Base-by-base conservation (phyloP, 306 rosid species). In the Quercus mongolica region DNA sequence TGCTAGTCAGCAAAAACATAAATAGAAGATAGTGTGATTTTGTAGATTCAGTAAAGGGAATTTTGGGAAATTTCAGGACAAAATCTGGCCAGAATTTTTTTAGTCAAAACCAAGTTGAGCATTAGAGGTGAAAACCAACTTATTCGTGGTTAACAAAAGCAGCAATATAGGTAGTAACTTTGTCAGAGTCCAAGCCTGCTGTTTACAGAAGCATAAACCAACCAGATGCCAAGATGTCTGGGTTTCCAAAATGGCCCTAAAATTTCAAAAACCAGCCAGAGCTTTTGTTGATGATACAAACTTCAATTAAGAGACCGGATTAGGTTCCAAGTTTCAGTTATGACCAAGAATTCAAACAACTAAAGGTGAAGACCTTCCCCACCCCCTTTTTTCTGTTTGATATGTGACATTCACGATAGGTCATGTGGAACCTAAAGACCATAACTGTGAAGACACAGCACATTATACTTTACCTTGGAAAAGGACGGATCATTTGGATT, bases 401-500 rank as follows among this genome's bases (percentile, higher is more conserved):
- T 7, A 41, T 8, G 46, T 41, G 46, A 31, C 19, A 33, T 55
- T 68, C 71, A 57, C 26, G 17, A 25, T 44, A 70, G 55, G 41
- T 74, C 31, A 46, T 59, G 38, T 28, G 44, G 71, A 78, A 73
- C 31, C 23, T n/a, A 44, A 41, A 63, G 33, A 74, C 5, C 4
- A 31, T 38, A 75, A 6, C 65, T 21, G 56, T 46, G 63, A 8
- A 49, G 71, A 25, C 76, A n/a, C 25, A 83, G 75, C n/a, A 77
- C 15, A 78, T 79, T 75, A 59, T 31, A 74, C 62, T 72, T 77
- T 79, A 93, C 99, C 93, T 88, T 88, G 6, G 94, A 90, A 83
- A 86, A 90, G 11, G 91, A 58, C 77, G 93, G 88, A 77, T 81
- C 97, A 49, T 82, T 74, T 71, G 98, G 90, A 82, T 84, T 79